Conservation (phyloP, 495 filamentous ascomycete genomes). For the Xanthoparmelia taractica region DNA sequence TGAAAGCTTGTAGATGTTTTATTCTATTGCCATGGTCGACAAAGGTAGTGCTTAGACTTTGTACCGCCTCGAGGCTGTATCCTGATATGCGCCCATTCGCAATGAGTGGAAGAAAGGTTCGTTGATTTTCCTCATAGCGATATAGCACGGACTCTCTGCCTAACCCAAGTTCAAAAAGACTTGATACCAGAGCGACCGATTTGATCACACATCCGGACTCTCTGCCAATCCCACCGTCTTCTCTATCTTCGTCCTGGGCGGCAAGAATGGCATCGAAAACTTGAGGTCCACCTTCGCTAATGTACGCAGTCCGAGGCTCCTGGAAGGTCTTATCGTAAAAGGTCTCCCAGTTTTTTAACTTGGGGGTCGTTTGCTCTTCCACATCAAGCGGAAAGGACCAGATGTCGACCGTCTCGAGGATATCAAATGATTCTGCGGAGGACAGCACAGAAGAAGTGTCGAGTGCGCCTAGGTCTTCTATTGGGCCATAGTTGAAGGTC, state of each 20-base stretch:
- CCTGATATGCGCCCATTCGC: slow-evolving; percentile 59
- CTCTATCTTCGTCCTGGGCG: slow-evolving; percentile 21
- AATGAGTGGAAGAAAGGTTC: slow-evolving; percentile 50
- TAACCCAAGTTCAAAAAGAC: slow-evolving; percentile 60
- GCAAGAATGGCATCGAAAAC: slow-evolving; percentile 64
- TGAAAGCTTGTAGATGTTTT: slow-evolving; percentile 46
- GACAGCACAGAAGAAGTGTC: slow-evolving; percentile 17
- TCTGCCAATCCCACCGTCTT: not conserved
- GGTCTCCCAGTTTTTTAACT: slow-evolving; percentile 65
- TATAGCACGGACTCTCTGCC: slow-evolving; percentile 80
- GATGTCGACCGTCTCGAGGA: slow-evolving; percentile 39
- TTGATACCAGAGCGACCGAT: slow-evolving; percentile 16
- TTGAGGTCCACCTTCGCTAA: slow-evolving; percentile 67
- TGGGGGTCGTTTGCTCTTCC: slow-evolving; percentile 23
- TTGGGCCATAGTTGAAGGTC: slow-evolving; percentile 13
- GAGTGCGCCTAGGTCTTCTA: slow-evolving; percentile 24
- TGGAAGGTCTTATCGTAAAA: slow-evolving; percentile 43
- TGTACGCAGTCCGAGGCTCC: slow-evolving; percentile 51
- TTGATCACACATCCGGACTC: slow-evolving; percentile 18
- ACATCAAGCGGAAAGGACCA: slow-evolving; percentile 43
- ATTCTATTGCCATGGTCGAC: slow-evolving; percentile 52
- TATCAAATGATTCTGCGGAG: slow-evolving; percentile 23
- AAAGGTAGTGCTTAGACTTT: slow-evolving; percentile 50
- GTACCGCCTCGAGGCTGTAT: slow-evolving; percentile 49
- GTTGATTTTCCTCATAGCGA: slow-evolving; percentile 50